Evolutionary conservation across 192 early-diverging fungal species (phyloP), one percentile per base, ranked within the genome.

Genomic region (Coemansia aciculifera): DNA sequence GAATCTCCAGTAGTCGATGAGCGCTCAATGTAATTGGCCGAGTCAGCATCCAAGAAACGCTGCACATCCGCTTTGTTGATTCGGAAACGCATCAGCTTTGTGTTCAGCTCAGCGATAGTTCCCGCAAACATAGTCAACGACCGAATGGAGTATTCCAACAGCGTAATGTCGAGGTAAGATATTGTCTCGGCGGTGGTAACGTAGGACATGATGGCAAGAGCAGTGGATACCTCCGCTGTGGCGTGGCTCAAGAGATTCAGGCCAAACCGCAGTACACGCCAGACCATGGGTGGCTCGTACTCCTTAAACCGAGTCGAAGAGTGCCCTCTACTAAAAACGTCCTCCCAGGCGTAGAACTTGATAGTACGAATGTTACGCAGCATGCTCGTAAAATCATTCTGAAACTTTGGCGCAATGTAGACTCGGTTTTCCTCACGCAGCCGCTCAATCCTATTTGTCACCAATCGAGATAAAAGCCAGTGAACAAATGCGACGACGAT

Each of bases 311-410:
- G 31, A 24, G 72, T 68, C 19, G 48, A 17, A 3, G 60, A 15
- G 9, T 1, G 11, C 0, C 10, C 46, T 17, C 23, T 59, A 27
- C 24, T 64, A n/a, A 74, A 71, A 13, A 65, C 78, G 0, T 78
- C 54, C 56, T 85, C 85, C 86, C 86, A 90, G 12, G 86, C 87
- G 60, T 88, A 90, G 54, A 86, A 86, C 68, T 90, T 91, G 70
- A 91, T 85, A 8, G 86, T 79, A 13, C 85, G 84, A 36, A 90
- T 86, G 6, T 87, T 78, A 23, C 79, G 69, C 7, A 90, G 48
- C 31, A 71, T 31, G 3, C 12, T 19, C 11, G 39, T 29, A 38
- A 67, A 66, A 13, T 67, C 23, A 0, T 63, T 13, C 3, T 59
- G 59, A 13, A 70, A 64, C 11, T 27, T n/a, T 3, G 71, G 71